Conservation (phyloP, 2,329 filamentous ascomycete species). For the Trichoderma guizhouense region DNA sequence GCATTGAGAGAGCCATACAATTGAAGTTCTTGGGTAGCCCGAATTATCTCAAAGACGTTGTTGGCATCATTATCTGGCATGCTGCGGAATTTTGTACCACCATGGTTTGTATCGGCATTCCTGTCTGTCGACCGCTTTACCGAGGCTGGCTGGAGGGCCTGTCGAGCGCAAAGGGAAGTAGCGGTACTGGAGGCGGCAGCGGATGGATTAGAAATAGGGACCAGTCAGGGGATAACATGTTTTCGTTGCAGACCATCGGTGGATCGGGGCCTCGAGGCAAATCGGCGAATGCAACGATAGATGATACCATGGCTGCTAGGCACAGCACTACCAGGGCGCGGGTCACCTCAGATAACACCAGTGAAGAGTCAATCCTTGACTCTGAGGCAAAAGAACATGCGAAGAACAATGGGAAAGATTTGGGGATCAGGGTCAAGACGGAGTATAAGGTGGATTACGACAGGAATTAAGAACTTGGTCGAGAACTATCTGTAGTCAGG, state of each 20-base stretch:
- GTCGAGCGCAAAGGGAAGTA: not conserved
- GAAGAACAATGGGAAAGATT: not conserved
- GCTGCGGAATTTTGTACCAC: not conserved
- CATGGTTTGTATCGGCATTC: slow-evolving; percentile 5
- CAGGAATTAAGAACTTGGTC: not conserved
- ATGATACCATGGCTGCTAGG: not conserved
- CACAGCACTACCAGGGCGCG: not conserved
- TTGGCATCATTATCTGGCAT: not conserved
- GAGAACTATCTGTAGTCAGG: not conserved
- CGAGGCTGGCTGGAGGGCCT: not conserved
- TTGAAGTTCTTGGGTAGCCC: not conserved
- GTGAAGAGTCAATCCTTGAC: not conserved
- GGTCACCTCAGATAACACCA: not conserved
- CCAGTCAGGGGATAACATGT: not conserved
- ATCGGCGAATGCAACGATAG: too few species aligned
- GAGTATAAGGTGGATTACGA: not conserved
- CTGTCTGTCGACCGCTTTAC: not conserved
- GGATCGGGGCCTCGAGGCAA: not conserved
- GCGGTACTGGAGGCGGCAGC: not conserved
- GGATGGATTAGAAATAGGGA: not conserved
- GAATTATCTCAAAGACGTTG: not conserved
- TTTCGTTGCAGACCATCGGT: not conserved
- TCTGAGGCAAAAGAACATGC: not conserved
- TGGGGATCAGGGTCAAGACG: not conserved
- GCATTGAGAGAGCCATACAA: not conserved